Percentiles rank a stretch among this genome's conserved stretches.
Conservation (phyloP, 768 basidiomycete species). For the Lepiota subincarnata region DNA sequence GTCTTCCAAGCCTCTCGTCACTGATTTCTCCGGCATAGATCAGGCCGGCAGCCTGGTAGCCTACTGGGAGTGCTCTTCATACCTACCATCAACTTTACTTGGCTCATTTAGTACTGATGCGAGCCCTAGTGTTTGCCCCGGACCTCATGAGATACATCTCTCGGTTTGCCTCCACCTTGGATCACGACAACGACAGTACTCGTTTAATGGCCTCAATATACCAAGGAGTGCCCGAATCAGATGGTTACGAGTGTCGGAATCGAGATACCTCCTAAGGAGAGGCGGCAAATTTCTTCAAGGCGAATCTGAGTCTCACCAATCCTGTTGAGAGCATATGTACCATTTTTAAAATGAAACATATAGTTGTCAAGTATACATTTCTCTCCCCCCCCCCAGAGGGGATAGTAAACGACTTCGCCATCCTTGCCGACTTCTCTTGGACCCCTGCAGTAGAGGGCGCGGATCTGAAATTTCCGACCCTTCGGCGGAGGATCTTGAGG, state of each 20-base stretch:
- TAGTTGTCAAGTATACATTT: no score
- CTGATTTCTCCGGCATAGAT: constrained; percentile 35
- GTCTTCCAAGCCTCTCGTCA: constrained; percentile 47
- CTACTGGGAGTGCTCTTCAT: constrained; percentile 37
- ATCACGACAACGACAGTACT: constrained; percentile 9
- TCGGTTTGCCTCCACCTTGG: constrained; percentile 31
- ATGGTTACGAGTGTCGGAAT: constrained; percentile 35
- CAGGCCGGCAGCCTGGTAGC: constrained; percentile 31
- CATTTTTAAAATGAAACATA: no score
- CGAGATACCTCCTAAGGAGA: constrained; percentile 37
- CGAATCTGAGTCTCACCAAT: constrained; percentile 24
- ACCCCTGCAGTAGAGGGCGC: no score
- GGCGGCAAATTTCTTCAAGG: constrained; percentile 32
- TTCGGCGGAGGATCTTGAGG: no score
- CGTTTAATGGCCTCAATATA: constrained; percentile 27
- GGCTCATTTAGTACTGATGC: no score
- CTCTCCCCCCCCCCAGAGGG: no score
- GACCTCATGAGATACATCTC: no score
- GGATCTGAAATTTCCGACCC: no score
- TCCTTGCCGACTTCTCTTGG: no score
- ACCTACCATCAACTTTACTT: no score
- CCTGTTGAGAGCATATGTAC: constrained; percentile 16
- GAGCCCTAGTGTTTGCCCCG: no score
- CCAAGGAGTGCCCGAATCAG: constrained; percentile 23
- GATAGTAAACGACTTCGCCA: no score